Conservation (phyloP, 371 early-diverging fungal genomes). For the Syncephalastrum sp. region DNA sequence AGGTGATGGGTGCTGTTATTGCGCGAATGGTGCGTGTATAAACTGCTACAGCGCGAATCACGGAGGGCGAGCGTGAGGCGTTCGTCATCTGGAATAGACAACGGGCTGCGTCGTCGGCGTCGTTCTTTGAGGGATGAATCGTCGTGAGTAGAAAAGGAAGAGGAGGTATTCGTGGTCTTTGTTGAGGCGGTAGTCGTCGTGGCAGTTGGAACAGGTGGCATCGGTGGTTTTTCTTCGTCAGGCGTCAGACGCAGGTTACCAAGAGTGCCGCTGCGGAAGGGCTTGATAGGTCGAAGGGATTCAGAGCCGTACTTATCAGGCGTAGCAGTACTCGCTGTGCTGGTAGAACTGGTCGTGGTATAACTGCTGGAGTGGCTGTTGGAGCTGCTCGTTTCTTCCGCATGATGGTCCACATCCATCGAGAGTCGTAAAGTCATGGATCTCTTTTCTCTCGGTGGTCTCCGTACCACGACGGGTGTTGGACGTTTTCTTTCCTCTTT, state of each 20-base stretch:
- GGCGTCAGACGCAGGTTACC: slow-evolving; percentile 2
- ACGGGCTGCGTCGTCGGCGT: slow-evolving; percentile 19
- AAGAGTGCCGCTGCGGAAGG: slow-evolving; percentile 16
- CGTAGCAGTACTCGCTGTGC: too few relatives aligned
- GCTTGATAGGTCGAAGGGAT: not conserved
- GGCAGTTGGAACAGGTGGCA: not conserved
- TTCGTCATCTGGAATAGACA: slow-evolving; percentile 17
- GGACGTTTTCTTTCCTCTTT: too few relatives aligned
- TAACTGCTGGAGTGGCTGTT: not conserved
- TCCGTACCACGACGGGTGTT: too few relatives aligned
- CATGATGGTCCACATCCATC: slow-evolving; percentile 4
- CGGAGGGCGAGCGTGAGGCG: slow-evolving; percentile 3
- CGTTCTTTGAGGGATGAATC: slow-evolving; percentile 14
- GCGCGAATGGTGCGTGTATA: slow-evolving; percentile 8
- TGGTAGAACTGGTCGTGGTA: too few relatives aligned
- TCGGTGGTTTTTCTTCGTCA: not conserved
- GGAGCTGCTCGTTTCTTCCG: not conserved
- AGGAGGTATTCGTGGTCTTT: slow-evolving; percentile 7
- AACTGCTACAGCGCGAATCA: too few relatives aligned
- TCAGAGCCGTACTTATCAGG: not conserved
- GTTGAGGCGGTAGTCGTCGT: slow-evolving; percentile 1
- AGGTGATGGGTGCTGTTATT: not conserved
- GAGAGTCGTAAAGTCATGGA: slow-evolving; percentile 8
- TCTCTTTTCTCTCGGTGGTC: not conserved
- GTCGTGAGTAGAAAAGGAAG: not conserved